Percentiles rank a stretch among this genome's conserved stretches.
phyloP scores from a whole-genome alignment of 306 rosid genomes.

The Geum urbanum region DNA sequence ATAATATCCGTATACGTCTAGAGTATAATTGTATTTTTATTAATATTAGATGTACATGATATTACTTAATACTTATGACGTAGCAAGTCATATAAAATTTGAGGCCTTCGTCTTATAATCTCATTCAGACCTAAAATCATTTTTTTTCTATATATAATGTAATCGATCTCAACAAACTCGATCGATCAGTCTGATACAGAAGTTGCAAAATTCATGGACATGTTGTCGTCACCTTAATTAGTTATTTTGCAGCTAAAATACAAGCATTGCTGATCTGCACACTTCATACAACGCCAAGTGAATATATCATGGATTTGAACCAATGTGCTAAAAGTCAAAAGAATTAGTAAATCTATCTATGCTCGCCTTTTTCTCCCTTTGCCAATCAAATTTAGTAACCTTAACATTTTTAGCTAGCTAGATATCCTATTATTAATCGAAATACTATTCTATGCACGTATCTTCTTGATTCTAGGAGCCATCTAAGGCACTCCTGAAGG shows the following conservation, averaged over 20 bases:
- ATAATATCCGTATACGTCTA: no score
- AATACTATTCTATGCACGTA: not conserved
- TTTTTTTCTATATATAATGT: no score
- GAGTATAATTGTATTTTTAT: no score
- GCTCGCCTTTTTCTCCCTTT: constrained; percentile 4
- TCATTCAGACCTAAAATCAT: no score
- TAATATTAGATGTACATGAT: no score
- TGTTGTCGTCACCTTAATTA: not conserved
- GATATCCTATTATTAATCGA: not conserved
- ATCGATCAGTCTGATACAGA: not conserved
- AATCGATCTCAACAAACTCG: not conserved
- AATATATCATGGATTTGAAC: not conserved
- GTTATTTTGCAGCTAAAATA: not conserved
- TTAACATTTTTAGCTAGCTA: not conserved
- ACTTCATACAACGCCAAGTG: not conserved
- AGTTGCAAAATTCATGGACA: constrained; percentile 3
- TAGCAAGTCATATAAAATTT: no score
- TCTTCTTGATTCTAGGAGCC: not conserved
- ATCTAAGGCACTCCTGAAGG: not conserved
- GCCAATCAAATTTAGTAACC: not conserved
- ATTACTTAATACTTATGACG: no score
- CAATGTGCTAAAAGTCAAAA: not conserved
- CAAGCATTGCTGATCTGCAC: constrained; percentile 4
- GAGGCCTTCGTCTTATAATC: no score
- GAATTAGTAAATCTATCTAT: not conserved